Conservation (phyloP, 2,329 filamentous ascomycete genomes). For the Beauveria rudraprayagi region DNA sequence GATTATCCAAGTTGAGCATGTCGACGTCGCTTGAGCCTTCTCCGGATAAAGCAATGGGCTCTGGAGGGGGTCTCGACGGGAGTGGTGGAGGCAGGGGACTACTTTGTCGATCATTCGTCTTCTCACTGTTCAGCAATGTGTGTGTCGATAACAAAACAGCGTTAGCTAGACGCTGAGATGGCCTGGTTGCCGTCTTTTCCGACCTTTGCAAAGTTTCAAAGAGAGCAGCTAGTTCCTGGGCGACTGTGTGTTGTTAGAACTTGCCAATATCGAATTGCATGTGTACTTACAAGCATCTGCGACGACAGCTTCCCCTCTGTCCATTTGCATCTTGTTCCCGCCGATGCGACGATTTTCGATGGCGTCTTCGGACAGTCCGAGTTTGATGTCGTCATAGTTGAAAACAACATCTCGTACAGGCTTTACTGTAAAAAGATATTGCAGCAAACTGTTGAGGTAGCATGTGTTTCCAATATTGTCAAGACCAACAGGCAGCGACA, state of each 20-base stretch:
- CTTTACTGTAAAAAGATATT: conserved; percentile 87
- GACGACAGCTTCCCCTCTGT: conserved; percentile 50
- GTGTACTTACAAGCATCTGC: conserved; percentile 65
- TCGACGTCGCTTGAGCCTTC: conserved; percentile 23
- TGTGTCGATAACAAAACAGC: conserved; percentile 59
- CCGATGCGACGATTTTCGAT: conserved; percentile 65
- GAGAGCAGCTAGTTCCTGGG: conserved; percentile 61
- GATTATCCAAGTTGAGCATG: conserved; percentile 26
- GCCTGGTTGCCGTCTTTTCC: conserved; percentile 53
- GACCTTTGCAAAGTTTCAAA: conserved; percentile 65
- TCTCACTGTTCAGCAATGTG: conserved; percentile 27
- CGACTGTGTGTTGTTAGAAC: conserved; percentile 44
- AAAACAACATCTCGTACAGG: conserved; percentile 74
- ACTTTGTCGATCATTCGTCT: conserved; percentile 17
- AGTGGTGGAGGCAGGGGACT: conserved; percentile 37
- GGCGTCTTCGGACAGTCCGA: conserved; percentile 56
- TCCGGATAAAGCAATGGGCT: conserved; percentile 22
- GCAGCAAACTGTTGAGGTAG: conserved; percentile 91
- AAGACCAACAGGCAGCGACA: conserved; percentile 71
- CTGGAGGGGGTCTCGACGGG: conserved; percentile 39
- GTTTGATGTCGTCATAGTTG: conserved; percentile 61
- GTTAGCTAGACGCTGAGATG: conserved; percentile 70
- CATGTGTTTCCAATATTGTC: conserved; percentile 96
- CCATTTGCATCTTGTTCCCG: conserved; percentile 47
- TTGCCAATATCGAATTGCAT: conserved; percentile 35